Evolutionary conservation across 1,139 yeast species (phyloP).

Genomic region (Schizosaccharomyces versatilis): DNA sequence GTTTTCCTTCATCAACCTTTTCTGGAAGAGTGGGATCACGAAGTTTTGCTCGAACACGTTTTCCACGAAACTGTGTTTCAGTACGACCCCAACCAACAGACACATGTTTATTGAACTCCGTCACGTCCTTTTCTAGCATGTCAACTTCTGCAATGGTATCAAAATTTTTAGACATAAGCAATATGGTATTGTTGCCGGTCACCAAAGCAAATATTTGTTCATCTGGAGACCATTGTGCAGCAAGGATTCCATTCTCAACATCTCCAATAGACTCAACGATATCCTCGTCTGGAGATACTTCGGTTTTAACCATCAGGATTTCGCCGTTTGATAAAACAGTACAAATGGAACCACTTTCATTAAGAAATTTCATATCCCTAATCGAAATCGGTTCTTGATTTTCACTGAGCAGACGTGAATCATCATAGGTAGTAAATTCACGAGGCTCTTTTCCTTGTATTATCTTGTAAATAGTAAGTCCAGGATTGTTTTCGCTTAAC

Average conservation of each 20-base stretch:
- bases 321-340: constrained; percentile 20
- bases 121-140: constrained; percentile 41
- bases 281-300: constrained; percentile 33
- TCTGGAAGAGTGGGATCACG: constrained; percentile 87
- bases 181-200: constrained; percentile 19
- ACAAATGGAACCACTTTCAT: constrained; percentile 16
- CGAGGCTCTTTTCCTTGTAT: background rate
- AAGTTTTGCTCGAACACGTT: constrained; percentile 63
- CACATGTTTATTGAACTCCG: constrained; percentile 54
- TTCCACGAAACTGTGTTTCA: constrained; percentile 91
- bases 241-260: constrained; percentile 50
- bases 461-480: background rate
- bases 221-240: constrained; percentile 79
- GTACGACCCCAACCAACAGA: constrained; percentile 97
- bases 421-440: background rate
- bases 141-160: constrained; percentile 55
- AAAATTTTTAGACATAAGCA: constrained; percentile 45
- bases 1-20: constrained; percentile 41
- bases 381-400: background rate
- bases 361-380: constrained; percentile 7
- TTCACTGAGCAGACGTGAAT: background rate
- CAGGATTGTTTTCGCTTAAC: background rate
- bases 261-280: constrained; percentile 55
- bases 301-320: constrained; percentile 13
- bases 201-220: constrained; percentile 62